Evolutionary conservation across 1,284 basidiomycete genomes (phyloP).

Genomic region (Thelephora terrestris): DNA sequence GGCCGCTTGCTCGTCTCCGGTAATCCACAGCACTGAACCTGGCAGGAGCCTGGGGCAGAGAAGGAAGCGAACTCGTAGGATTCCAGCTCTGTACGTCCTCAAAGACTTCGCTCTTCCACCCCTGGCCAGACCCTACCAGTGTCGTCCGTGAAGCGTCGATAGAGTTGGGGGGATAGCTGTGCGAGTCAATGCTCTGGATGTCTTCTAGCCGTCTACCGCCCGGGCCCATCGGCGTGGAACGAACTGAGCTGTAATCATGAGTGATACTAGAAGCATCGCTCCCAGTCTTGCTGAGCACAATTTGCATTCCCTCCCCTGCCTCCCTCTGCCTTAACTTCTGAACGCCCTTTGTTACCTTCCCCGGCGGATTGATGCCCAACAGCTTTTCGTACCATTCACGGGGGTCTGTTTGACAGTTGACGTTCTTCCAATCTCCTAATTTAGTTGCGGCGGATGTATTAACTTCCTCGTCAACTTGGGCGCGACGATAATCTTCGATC

Average conservation of each 20-base stretch:
- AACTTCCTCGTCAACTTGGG: slow-evolving; percentile 80
- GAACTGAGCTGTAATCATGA: slow-evolving; percentile 17
- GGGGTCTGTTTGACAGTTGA: slow-evolving; percentile 77
- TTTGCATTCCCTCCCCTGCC: slow-evolving; percentile 51
- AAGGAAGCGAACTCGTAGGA: slow-evolving; percentile 18
- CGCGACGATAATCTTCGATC: slow-evolving; percentile 88
- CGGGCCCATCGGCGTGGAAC: slow-evolving; percentile 20
- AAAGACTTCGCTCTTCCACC: background rate
- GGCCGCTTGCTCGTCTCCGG: slow-evolving; percentile 54
- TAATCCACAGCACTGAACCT: slow-evolving; percentile 69
- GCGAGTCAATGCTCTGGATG: slow-evolving; percentile 55
- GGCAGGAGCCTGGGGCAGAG: slow-evolving; percentile 29
- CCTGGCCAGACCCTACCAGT: slow-evolving; percentile 6
- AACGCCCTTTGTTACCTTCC: slow-evolving; percentile 77
- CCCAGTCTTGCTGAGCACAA: slow-evolving; percentile 46
- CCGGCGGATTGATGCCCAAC: slow-evolving; percentile 58
- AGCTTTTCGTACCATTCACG: slow-evolving; percentile 68
- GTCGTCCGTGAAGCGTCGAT: slow-evolving; percentile 7
- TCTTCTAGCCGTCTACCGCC: slow-evolving; percentile 49
- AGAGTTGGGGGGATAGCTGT: slow-evolving; percentile 48
- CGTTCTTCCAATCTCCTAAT: slow-evolving; percentile 81
- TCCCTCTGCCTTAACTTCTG: slow-evolving; percentile 79
- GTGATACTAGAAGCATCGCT: slow-evolving; percentile 14
- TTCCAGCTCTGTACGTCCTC: slow-evolving; percentile 1
- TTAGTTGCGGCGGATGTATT: slow-evolving; percentile 85